Base-by-base conservation (phyloP, 805 yeast genomes). In the Suhomyces faveliae region DNA sequence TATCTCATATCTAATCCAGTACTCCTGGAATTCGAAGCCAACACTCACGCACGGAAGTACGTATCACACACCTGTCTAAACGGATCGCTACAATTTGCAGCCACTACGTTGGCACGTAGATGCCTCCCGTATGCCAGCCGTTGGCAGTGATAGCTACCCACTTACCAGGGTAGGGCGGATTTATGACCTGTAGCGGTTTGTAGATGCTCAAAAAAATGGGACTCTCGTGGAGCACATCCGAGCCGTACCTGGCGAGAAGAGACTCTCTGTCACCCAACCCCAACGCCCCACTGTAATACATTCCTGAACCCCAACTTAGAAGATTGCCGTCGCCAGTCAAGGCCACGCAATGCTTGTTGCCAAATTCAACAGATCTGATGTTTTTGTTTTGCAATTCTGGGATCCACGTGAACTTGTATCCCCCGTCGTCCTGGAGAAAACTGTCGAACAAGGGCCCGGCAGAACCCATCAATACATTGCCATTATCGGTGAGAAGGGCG, bases 61-160 rank as follows among this genome's bases (percentile, higher is more conserved):
- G n/a, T n/a, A n/a, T n/a, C n/a, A n/a, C n/a, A n/a, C n/a, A n/a
- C n/a, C n/a, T n/a, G n/a, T n/a, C n/a, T n/a, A n/a, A n/a, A n/a
- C n/a, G n/a, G n/a, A n/a, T n/a, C n/a, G n/a, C n/a, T n/a, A n/a
- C n/a, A n/a, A n/a, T n/a, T n/a, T n/a, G n/a, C n/a, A n/a, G 12
- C 6, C 8, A 5, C 23, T 25, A 21, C 15, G 35, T 12, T 3
- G 60, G 51, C 9, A 61, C 56, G 45, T 50, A 61, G 13, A 87
- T 68, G 1, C 89, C 90, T 39, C 84, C 81, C 5, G 89, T 78
- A 49, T 87, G 94, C 92, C 92, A 87, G 1, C 94, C 95, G 12
- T 83, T 84, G 5, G 91, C 89, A 1, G 87, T 77, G 27, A 85
- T 76, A 0, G 83, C 82, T 17, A 85, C 62, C 59, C 84, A 81